Percentiles rank a stretch among this genome's conserved stretches.
These are phyloP conservation scores for Chloroidium sp. DNA, from an alignment of 163 green algal species.

Conservation along the genomic window DNA sequence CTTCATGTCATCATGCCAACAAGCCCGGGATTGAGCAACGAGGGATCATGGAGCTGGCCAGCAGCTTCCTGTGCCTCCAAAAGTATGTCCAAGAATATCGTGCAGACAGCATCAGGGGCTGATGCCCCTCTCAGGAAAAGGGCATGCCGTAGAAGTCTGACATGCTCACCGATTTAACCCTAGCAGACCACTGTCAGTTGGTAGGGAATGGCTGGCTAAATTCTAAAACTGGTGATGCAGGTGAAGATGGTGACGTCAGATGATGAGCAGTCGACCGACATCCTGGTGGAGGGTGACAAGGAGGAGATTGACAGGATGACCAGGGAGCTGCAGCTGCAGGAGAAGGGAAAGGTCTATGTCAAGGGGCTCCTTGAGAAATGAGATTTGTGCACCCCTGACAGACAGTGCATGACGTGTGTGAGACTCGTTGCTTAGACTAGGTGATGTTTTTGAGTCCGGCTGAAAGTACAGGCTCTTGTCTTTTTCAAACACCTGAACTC, in stretches of 20 bases:
- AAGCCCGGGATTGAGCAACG: not conserved
- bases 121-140: too few relatives aligned
- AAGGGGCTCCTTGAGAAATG: slow-evolving; percentile 80
- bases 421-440: too few relatives aligned
- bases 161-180: not conserved
- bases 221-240: slow-evolving; percentile 8
- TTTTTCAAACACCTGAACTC: too few relatives aligned
- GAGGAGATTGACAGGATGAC: slow-evolving; percentile 48
- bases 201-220: not conserved
- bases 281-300: slow-evolving; percentile 80
- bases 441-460: too few relatives aligned
- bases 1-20: not conserved
- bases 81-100: too few relatives aligned
- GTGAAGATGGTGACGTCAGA: slow-evolving; percentile 94
- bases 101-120: too few relatives aligned
- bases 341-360: slow-evolving; percentile 97
- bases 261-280: slow-evolving; percentile 85
- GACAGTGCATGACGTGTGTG: too few relatives aligned
- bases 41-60: too few relatives aligned
- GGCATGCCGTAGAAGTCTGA: too few relatives aligned
- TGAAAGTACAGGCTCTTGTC: too few relatives aligned
- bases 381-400: not conserved
- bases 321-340: slow-evolving; percentile 69
- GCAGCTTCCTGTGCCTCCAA: too few relatives aligned
- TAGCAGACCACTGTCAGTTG: not conserved